Conservation (phyloP, 768 basidiomycete species). For the Paxillus ammoniavirescens region DNA sequence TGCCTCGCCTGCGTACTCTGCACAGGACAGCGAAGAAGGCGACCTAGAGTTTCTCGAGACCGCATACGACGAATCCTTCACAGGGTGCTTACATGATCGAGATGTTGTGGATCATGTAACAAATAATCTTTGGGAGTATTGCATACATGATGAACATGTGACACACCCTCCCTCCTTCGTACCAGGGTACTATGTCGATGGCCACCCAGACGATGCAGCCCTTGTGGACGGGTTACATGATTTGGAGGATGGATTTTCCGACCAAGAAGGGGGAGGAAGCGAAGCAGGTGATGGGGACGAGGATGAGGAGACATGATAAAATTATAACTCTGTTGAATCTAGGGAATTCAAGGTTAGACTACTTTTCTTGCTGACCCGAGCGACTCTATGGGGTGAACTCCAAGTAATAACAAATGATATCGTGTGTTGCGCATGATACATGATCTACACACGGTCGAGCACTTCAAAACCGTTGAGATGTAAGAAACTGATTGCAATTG, state of each 20-base stretch:
- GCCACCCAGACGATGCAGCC: no score
- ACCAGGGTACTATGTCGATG: no score
- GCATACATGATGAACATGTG: neutral
- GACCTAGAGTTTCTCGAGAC: neutral
- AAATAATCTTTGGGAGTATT: neutral
- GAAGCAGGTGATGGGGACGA: neutral
- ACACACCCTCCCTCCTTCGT: no score
- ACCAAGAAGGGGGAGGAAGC: neutral
- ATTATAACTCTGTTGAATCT: neutral
- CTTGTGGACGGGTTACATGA: no score
- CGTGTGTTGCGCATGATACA: neutral
- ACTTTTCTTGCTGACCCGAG: slow-evolving; percentile 22
- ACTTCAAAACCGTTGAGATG: slow-evolving; percentile 40
- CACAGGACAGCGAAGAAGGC: slow-evolving; percentile 5
- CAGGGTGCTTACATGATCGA: neutral
- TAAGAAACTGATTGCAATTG: neutral
- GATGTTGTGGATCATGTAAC: neutral
- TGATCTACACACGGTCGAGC: slow-evolving; percentile 34
- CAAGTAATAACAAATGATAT: neutral
- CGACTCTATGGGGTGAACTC: neutral
- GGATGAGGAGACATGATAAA: neutral
- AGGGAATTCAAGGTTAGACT: slow-evolving; percentile 18
- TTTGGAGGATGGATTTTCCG: neutral
- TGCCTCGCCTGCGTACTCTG: slow-evolving; percentile 1
- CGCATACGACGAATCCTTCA: neutral